These are phyloP conservation scores for Exophiala oligosperma DNA, from an alignment of 2,329 filamentous ascomycete species.

Conservation along the genomic window DNA sequence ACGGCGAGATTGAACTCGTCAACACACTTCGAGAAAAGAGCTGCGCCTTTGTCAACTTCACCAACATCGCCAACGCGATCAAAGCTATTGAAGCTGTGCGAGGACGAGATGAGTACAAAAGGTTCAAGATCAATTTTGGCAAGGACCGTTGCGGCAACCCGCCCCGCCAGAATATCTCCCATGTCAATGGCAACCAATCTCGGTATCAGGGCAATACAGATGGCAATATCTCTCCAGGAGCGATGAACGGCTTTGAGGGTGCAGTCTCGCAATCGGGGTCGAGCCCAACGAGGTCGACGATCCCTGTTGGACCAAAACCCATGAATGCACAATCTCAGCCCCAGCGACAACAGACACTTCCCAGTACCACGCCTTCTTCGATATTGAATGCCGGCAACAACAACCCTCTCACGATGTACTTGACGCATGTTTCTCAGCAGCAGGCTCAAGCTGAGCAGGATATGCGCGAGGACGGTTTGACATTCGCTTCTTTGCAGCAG, in stretches of 20 bases:
- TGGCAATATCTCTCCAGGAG: conserved; percentile 56
- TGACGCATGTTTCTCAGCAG: conserved; percentile 69
- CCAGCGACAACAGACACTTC: conserved; percentile 47
- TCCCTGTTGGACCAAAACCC: conserved; percentile 55
- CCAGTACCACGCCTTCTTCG: conserved; percentile 66
- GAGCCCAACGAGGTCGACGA: conserved; percentile 58
- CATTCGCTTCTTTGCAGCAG: conserved; percentile 50
- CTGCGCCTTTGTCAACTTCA: conserved; percentile 99
- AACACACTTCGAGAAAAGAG: conserved; percentile 98
- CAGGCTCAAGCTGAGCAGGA: conserved; percentile 68
- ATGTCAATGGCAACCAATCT: conserved; percentile 61
- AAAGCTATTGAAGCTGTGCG: conserved; percentile 97
- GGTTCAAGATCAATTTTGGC: conserved; percentile 99
- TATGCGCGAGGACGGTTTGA: conserved; percentile 42
- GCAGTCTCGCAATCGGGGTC: conserved; percentile 58
- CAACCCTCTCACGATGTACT: conserved; percentile 91
- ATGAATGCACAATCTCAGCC: conserved; percentile 56
- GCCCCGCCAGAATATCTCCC: conserved; percentile 76
- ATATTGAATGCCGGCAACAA: conserved; percentile 76
- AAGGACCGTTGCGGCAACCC: conserved; percentile 98
- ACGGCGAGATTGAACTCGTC: conserved; percentile 95
- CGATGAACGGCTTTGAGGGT: conserved; percentile 59
- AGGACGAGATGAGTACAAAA: conserved; percentile 91
- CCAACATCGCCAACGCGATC: conserved; percentile 99
- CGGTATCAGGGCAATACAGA: conserved; percentile 59